Percentiles rank a stretch among this genome's conserved stretches.
phyloP scores from a whole-genome alignment of 805 yeast genomes.

The Candida adriatica region DNA sequence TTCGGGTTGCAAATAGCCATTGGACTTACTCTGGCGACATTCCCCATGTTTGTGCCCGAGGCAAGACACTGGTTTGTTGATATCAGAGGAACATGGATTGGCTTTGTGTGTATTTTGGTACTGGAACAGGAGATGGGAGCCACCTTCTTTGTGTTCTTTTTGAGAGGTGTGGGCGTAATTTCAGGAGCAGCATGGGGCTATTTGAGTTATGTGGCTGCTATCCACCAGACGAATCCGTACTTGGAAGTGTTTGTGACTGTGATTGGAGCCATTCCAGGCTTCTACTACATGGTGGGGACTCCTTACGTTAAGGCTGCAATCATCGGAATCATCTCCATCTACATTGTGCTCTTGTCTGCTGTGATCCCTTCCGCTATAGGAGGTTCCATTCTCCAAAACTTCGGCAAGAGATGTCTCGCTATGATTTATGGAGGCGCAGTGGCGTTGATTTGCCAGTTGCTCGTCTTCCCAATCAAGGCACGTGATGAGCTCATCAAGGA shows the following conservation, averaged over 20 bases:
- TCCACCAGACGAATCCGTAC: slow-evolving; percentile 32
- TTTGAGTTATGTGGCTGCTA: slow-evolving; percentile 38
- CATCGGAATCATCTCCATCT: slow-evolving; percentile 39
- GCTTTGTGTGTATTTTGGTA: slow-evolving; percentile 43
- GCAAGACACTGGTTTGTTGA: slow-evolving; percentile 42
- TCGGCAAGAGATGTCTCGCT: slow-evolving; percentile 44
- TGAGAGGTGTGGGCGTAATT: slow-evolving; percentile 41
- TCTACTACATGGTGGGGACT: slow-evolving; percentile 36
- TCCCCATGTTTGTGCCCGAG: slow-evolving; percentile 44
- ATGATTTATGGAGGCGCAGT: slow-evolving; percentile 44
- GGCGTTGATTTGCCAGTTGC: slow-evolving; percentile 38
- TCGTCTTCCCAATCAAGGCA: slow-evolving; percentile 41
- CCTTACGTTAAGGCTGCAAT: slow-evolving; percentile 47
- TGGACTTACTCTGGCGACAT: slow-evolving; percentile 39
- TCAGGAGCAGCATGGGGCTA: slow-evolving; percentile 45
- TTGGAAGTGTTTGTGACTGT: slow-evolving; percentile 36
- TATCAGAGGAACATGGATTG: slow-evolving; percentile 45
- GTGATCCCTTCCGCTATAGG: slow-evolving; percentile 31
- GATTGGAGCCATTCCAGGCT: slow-evolving; percentile 40
- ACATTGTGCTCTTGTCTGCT: slow-evolving; percentile 40
- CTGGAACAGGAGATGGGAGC: slow-evolving; percentile 46
- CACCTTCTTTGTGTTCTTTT: slow-evolving; percentile 39
- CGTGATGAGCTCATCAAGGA: slow-evolving; percentile 37
- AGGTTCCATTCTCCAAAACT: slow-evolving; percentile 36
- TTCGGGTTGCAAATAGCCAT: slow-evolving; percentile 41